Evolutionary conservation across 805 yeast genomes (phyloP).

Genomic region (Cyberlindnera maclurae): DNA sequence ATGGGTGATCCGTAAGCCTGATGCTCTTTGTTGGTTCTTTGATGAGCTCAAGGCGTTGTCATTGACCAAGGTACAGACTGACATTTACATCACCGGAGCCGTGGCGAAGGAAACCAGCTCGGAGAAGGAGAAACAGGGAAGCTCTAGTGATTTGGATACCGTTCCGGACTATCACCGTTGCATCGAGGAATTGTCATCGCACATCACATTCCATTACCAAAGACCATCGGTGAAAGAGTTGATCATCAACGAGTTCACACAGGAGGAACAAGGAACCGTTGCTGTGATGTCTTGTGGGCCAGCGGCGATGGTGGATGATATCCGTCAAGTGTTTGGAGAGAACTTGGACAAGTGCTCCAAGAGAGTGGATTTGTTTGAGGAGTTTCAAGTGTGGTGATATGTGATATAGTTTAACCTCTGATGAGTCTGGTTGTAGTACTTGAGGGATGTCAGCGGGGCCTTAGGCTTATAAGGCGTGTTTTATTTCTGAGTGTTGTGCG

Average conservation of each 20-base stretch:
- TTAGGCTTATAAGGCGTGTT: too few relatives aligned
- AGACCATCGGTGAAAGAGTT: conserved; percentile 41
- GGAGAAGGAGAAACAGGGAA: not conserved
- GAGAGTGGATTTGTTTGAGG: conserved; percentile 61
- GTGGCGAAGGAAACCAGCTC: not conserved
- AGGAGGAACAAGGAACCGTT: conserved; percentile 31
- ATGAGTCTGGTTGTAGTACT: too few relatives aligned
- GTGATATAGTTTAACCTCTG: too few relatives aligned
- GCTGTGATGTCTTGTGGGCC: conserved; percentile 62
- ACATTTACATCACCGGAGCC: conserved; percentile 32
- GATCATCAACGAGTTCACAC: conserved; percentile 29
- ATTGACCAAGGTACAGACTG: conserved; percentile 23
- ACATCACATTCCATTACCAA: conserved; percentile 29
- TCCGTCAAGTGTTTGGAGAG: conserved; percentile 39
- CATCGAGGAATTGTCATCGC: conserved; percentile 1
- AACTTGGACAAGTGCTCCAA: conserved; percentile 31
- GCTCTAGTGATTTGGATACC: too few relatives aligned
- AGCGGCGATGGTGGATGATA: conserved; percentile 46
- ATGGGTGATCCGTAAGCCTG: conserved; percentile 57
- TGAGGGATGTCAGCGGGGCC: too few relatives aligned
- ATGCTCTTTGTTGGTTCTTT: conserved; percentile 41
- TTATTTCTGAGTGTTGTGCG: too few relatives aligned
- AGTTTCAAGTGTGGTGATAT: conserved; percentile 60
- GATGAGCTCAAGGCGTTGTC: conserved; percentile 32
- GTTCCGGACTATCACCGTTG: not conserved